Evolutionary conservation across 2,329 filamentous ascomycete genomes (phyloP), one percentile per base, ranked within the genome.

Genomic region (Plectosphaerella cucumerina): DNA sequence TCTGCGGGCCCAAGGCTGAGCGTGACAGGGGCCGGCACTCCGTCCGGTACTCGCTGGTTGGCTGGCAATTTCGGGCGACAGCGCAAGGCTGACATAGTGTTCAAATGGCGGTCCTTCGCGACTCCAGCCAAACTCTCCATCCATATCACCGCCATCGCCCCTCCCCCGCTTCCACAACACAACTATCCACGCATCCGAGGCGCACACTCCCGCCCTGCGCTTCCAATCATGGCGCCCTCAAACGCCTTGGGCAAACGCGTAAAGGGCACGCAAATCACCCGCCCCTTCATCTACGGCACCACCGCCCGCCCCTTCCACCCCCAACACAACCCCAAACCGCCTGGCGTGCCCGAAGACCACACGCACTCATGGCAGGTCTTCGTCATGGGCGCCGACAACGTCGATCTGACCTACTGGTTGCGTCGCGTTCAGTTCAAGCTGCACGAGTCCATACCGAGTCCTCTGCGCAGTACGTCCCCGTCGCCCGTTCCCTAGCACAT

Each of bases 381-480:
- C 68, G 90, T 99, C 52, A 89, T 89, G 65, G 90, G 92, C 44
- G 78, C 96, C 49, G 90, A 96, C 62, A 89, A 90, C 67, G 89
- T 90, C 53, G 90, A 96, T 65, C 87, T 97, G 58, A 91, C 89
- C 23, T 94, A 96, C 70, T 99, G 94, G 91, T 80, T 97, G 58
- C 90, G 93, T 52, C 93, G 96, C 62, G 93, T 99, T 1, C 92
- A 97, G 68, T 99, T 99, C 74, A 97, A 97, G 70, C 83, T 99
- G 15, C 93, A 97, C 76, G 92, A 97, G 70, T 97, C 93, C 10
- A 97, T 97, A 67, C 86, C 90, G 23, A 96, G 97, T 69, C 89
- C 89, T 51, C 81, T 94, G 20, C 87, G 94, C 60, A 96, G 82
- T 81, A 68, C 54, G 78, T 69, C 62, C 35, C 58, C 55, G 31